Conservation (phyloP, 495 filamentous ascomycete species). For the Parathielavia hyrcaniae region DNA sequence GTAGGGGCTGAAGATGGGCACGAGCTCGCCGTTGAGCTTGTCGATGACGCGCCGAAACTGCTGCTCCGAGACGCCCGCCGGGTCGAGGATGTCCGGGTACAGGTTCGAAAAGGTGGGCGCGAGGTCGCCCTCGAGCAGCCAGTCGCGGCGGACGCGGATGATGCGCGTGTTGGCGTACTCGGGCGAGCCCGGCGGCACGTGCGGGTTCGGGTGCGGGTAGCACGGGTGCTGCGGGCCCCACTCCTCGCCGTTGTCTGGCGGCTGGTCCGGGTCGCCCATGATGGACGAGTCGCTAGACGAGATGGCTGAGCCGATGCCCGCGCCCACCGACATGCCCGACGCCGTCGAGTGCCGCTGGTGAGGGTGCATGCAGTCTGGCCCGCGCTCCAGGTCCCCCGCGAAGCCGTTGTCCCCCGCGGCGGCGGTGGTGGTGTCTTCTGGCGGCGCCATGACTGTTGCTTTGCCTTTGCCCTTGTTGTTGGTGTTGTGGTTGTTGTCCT, state of each 20-base stretch:
- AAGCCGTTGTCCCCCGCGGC: slow-evolving; percentile 25
- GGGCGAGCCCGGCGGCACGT: slow-evolving; percentile 69
- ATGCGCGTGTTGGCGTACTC: slow-evolving; percentile 74
- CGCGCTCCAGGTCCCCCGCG: slow-evolving; percentile 49
- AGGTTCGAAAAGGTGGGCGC: slow-evolving; percentile 88
- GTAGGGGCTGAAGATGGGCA: slow-evolving; percentile 69
- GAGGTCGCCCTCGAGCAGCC: slow-evolving; percentile 83
- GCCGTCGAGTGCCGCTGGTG: slow-evolving; percentile 34
- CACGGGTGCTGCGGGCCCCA: slow-evolving; percentile 91
- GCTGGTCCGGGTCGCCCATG: slow-evolving; percentile 45
- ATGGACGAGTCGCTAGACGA: slow-evolving; percentile 50
- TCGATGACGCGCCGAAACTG: slow-evolving; percentile 77
- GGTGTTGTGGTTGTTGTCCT: slow-evolving; percentile 13
- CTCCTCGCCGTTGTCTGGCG: slow-evolving; percentile 50
- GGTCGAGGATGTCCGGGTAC: slow-evolving; percentile 91
- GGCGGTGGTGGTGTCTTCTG: slow-evolving; percentile 20
- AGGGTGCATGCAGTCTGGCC: slow-evolving; percentile 31
- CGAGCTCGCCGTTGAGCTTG: slow-evolving; percentile 65
- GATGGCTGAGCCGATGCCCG: slow-evolving; percentile 45
- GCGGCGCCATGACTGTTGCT: slow-evolving; percentile 35
- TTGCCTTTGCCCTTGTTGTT: slow-evolving; percentile 42
- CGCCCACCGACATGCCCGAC: slow-evolving; percentile 27
- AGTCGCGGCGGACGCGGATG: slow-evolving; percentile 85
- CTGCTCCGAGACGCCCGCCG: slow-evolving; percentile 66
- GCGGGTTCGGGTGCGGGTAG: slow-evolving; percentile 87